Evolutionary conservation across 1,139 yeast species (phyloP), one percentile per base, ranked within the genome.

Genomic region (Pneumocystis jirovecii): DNA sequence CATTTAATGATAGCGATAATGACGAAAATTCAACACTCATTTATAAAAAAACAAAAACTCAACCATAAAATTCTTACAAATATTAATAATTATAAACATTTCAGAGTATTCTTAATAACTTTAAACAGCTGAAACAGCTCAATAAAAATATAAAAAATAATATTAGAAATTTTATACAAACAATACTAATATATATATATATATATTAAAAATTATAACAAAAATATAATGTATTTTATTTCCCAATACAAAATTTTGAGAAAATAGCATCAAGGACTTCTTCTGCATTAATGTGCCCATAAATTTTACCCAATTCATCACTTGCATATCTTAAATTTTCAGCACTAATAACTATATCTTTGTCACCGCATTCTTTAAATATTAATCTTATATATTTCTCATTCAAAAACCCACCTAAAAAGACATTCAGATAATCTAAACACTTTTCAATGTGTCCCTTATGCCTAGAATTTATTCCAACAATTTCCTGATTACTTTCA

Each of bases 181-280:
- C 21, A 25, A 15, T 25, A 10, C n/a, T n/a, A 25, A 25, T 25
- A 50, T 3, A 50, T 50, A 29, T 50, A 10, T 3, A 50, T 25
- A 50, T 12, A 29, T 50, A 25, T 50, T 50, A 50, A 25, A 12
- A 50, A 50, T 21, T 50, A 50, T 50, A 50, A 44, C 7, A 50
- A 21, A 50, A 50, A 50, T 25, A 50, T 50, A 25, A 50, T 25
- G 34, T 25, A 50, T 63, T 19, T 65, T 78, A 93, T 75, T 93
- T 93, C 5, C 98, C 98, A 61, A 93, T 89, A 74, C 98, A 93
- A 73, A 93, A 95, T 69, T 84, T 87, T 5, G 96, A 85, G 73
- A 93, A 93, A 0, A 93, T 95, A 2, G 88, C 93, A 0, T 95
- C 97, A 12, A 95, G 77, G 0, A 95, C 84, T 72, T 93, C 98